Evolutionary conservation across 352 stramenopile genomes (phyloP).

Genomic region (Phytophthora ohioensis): DNA sequence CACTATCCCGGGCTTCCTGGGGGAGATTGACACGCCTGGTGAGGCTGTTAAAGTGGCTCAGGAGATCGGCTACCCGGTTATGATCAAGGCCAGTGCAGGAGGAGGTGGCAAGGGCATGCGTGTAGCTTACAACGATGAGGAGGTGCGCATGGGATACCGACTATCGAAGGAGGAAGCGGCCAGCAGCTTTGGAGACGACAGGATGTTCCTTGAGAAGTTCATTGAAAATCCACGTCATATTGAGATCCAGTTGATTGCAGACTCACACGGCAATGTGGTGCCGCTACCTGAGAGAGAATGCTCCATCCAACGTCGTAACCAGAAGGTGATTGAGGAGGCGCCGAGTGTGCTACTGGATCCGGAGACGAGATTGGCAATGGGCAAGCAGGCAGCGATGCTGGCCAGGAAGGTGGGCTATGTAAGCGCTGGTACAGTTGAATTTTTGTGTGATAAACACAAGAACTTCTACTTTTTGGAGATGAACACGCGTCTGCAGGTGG

Average conservation of each 20-base stretch:
- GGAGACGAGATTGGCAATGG: constrained; percentile 85
- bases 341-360: constrained; percentile 91
- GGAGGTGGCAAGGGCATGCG: constrained; percentile 98
- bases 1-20: constrained; percentile 95
- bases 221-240: constrained; percentile 98
- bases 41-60: constrained; percentile 88
- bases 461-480: constrained; percentile 99
- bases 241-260: constrained; percentile 97
- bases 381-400: constrained; percentile 91
- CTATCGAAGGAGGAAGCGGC: constrained; percentile 89
- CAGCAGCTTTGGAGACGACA: constrained; percentile 95
- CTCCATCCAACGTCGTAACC: constrained; percentile 96
- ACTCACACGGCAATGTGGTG: constrained; percentile 91
- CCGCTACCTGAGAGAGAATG: constrained; percentile 97
- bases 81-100: constrained; percentile 97
- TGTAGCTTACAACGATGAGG: constrained; percentile 92
- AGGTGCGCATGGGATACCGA: constrained; percentile 89
- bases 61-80: constrained; percentile 97
- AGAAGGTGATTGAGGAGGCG: constrained; percentile 98
- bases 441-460: constrained; percentile 95
- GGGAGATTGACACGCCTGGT: constrained; percentile 78
- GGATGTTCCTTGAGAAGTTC: constrained; percentile 98
- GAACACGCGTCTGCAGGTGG: constrained; percentile 96
- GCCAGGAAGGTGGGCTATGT: constrained; percentile 94
- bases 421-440: constrained; percentile 97